phyloP scores from a whole-genome alignment of 2,329 filamentous ascomycete species.

The Hawksworthiomyces lignivorus region DNA sequence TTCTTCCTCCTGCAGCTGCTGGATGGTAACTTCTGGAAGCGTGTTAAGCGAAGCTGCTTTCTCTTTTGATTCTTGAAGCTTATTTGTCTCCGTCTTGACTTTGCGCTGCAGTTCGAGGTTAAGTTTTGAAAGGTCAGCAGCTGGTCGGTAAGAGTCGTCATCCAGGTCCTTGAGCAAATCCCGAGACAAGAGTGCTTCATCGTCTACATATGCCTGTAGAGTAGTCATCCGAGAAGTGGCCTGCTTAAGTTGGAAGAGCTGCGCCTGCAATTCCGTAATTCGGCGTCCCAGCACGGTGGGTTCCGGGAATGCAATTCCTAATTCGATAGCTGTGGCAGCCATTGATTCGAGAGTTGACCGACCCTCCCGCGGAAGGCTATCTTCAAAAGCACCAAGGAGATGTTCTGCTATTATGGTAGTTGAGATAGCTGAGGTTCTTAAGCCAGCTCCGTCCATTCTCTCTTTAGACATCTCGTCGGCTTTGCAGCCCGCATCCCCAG shows the following conservation, averaged over 20 bases:
- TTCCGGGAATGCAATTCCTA: slow-evolving; percentile 41
- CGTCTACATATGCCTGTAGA: slow-evolving; percentile 49
- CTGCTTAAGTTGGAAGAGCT: slow-evolving; percentile 48
- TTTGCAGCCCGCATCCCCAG: neutral
- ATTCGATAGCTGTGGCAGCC: slow-evolving; percentile 40
- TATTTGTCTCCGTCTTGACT: slow-evolving; percentile 57
- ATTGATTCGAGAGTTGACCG: slow-evolving; percentile 49
- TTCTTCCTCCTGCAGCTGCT: slow-evolving; percentile 52
- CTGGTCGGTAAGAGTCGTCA: slow-evolving; percentile 42
- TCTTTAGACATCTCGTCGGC: slow-evolving; percentile 23
- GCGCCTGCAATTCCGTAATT: slow-evolving; percentile 49
- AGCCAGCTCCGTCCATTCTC: no score
- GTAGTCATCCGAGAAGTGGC: slow-evolving; percentile 43
- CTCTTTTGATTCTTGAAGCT: slow-evolving; percentile 60
- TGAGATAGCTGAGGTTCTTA: no score
- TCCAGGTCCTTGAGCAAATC: slow-evolving; percentile 35
- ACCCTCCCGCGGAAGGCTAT: slow-evolving; percentile 48
- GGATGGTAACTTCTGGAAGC: slow-evolving; percentile 43
- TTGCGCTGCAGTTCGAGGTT: slow-evolving; percentile 69
- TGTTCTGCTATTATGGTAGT: slow-evolving; percentile 20
- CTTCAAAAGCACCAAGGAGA: slow-evolving; percentile 47
- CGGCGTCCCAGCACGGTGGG: slow-evolving; percentile 41
- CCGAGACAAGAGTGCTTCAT: slow-evolving; percentile 36
- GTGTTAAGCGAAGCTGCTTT: slow-evolving; percentile 19
- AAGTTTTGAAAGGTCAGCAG: slow-evolving; percentile 53